A percentile compares a stretch with the other conserved stretches of the same genome.
These are phyloP conservation scores for Xylaria castorea DNA, from an alignment of 495 filamentous ascomycete species.

Conservation along the genomic window DNA sequence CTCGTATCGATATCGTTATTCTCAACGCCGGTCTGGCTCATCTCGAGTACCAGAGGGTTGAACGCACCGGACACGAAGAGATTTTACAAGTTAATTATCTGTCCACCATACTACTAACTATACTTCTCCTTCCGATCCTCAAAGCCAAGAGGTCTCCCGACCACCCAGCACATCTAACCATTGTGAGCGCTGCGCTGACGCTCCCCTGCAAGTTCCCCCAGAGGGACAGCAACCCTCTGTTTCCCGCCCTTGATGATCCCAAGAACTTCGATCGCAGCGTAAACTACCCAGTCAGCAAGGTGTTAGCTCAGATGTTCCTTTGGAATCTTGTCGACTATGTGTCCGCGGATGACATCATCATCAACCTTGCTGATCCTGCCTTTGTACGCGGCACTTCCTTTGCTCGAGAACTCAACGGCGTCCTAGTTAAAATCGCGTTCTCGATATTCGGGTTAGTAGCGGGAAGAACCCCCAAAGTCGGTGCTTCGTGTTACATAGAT, in stretches of 20 bases:
- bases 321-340: conserved; percentile 52
- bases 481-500: conserved; percentile 48
- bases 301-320: conserved; percentile 51
- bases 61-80: conserved; percentile 56
- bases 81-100: conserved; percentile 57
- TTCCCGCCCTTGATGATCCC: conserved; percentile 50
- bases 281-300: conserved; percentile 51
- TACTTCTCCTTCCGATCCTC: conserved; percentile 57
- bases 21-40: conserved; percentile 59
- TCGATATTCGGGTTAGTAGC: conserved; percentile 29
- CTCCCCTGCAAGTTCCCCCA: conserved; percentile 45
- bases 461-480: conserved; percentile 39
- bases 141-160: conserved; percentile 43
- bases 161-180: conserved; percentile 47
- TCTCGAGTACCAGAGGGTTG: conserved; percentile 37
- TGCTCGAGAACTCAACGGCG: conserved; percentile 33
- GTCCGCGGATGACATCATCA: conserved; percentile 50
- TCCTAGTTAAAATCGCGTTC: background rate
- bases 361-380: conserved; percentile 58
- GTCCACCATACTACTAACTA: conserved; percentile 54
- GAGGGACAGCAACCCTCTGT: conserved; percentile 42
- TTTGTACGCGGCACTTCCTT: conserved; percentile 52
- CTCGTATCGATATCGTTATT: conserved; percentile 56
- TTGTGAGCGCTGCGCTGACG: conserved; percentile 48
- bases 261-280: conserved; percentile 41